Evolutionary conservation across 2,329 filamentous ascomycete species (phyloP).

Genomic region (Pseudocercospora musae): DNA sequence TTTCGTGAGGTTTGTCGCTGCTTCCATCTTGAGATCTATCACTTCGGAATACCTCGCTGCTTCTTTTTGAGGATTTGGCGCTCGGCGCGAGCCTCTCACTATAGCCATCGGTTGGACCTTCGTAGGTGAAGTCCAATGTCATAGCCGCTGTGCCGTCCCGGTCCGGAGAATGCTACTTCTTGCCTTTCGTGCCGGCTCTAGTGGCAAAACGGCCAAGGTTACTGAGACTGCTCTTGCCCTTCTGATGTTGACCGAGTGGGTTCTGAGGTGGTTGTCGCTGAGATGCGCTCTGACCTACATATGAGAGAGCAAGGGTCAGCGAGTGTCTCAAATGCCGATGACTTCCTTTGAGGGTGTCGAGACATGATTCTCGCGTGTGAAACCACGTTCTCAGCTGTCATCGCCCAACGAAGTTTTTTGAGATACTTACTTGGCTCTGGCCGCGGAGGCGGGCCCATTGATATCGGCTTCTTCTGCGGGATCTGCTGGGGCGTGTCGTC

Average conservation of each 20-base stretch:
- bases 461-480: conserved; percentile 22
- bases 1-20: too few relatives aligned
- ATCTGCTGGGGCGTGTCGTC: conserved; percentile 21
- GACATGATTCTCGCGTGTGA: neutral
- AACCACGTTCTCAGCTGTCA: neutral
- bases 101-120: neutral
- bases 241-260: conserved; percentile 21
- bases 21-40: neutral
- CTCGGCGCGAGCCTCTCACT: neutral
- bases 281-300: neutral
- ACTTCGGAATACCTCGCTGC: neutral
- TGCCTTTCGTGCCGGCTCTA: conserved; percentile 37
- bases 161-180: conserved; percentile 22
- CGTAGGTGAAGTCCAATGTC: neutral
- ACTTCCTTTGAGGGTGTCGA: neutral
- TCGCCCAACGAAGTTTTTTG: neutral
- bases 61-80: neutral
- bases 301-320: neutral
- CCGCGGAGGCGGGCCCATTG: conserved; percentile 9
- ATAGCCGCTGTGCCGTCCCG: neutral
- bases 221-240: conserved; percentile 41
- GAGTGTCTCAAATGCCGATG: neutral
- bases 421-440: neutral
- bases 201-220: conserved; percentile 46
- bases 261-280: conserved; percentile 19